Evolutionary conservation across 164 flowering plant species (phyloP).

Genomic region (Nymphaea colorata): DNA sequence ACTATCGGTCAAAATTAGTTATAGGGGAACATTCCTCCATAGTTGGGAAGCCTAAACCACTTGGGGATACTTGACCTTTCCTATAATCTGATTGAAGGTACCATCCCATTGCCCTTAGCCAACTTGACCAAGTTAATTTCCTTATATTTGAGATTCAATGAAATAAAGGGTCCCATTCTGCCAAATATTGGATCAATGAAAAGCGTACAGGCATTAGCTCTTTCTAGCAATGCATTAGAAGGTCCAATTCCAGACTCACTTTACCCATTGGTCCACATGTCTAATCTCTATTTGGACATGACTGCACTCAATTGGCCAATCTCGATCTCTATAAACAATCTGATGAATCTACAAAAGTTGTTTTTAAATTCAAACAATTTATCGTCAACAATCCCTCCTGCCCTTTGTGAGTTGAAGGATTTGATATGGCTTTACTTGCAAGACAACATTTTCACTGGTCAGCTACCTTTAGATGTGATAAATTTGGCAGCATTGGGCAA

Average conservation of each 20-base stretch:
- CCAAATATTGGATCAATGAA: not conserved
- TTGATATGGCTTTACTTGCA: not conserved
- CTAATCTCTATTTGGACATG: not conserved
- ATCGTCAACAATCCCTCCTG: not conserved
- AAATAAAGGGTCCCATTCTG: conserved; percentile 3
- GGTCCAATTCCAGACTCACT: not conserved
- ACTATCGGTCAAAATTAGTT: not conserved
- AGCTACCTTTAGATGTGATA: not conserved
- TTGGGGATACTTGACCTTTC: conserved; percentile 1
- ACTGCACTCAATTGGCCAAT: not conserved
- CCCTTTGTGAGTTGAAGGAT: not conserved
- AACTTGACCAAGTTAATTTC: conserved; percentile 1
- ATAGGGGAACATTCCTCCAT: conserved; percentile 6
- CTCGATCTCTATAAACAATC: conserved; percentile 1
- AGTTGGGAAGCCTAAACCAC: conserved; percentile 3
- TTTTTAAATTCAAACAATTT: not conserved
- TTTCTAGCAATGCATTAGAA: not conserved
- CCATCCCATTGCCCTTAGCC: conserved; percentile 6
- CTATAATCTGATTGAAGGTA: conserved; percentile 4
- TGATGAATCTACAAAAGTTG: not conserved
- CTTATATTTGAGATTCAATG: not conserved
- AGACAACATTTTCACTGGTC: not conserved
- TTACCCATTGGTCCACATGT: not conserved
- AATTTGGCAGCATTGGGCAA: not conserved
- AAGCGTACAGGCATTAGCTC: not conserved